Conservation (phyloP, 805 yeast species). For the Candida sithepensis region DNA sequence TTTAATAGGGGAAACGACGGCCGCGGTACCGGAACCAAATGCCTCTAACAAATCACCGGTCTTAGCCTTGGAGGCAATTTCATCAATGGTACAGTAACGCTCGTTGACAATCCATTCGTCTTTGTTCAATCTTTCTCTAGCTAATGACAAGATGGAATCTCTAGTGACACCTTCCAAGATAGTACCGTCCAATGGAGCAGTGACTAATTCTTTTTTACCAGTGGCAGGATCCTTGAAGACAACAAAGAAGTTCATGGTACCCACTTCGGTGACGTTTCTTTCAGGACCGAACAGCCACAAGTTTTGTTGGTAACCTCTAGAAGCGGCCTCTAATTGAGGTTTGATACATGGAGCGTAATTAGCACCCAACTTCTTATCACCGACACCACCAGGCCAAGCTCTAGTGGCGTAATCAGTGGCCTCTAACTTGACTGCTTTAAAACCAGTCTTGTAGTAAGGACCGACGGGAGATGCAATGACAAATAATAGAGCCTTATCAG, state of each 20-base stretch:
- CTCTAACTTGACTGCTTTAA: constrained; percentile 90
- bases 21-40: constrained; percentile 97
- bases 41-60: constrained; percentile 89
- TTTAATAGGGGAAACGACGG: constrained; percentile 90
- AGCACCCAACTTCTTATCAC: constrained; percentile 94
- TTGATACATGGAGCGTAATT: constrained; percentile 94
- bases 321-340: constrained; percentile 88
- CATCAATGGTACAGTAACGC: constrained; percentile 78
- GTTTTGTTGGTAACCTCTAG: constrained; percentile 92
- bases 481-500: constrained; percentile 75
- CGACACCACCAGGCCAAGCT: constrained; percentile 99
- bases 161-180: constrained; percentile 96
- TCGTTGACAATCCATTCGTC: constrained; percentile 81
- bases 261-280: constrained; percentile 87
- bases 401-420: constrained; percentile 95
- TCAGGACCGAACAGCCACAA: constrained; percentile 95
- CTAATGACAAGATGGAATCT: constrained; percentile 76
- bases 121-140: constrained; percentile 70
- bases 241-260: constrained; percentile 94
- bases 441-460: constrained; percentile 92
- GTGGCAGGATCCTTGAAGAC: constrained; percentile 71
- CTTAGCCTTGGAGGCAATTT: constrained; percentile 71
- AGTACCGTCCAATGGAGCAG: constrained; percentile 97
- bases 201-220: constrained; percentile 87
- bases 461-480: constrained; percentile 96